A percentile compares a stretch with the other conserved stretches of the same genome.
These are phyloP conservation scores for Lithocarpus polystachyus DNA, from an alignment of 306 rosid species.

Conservation along the genomic window DNA sequence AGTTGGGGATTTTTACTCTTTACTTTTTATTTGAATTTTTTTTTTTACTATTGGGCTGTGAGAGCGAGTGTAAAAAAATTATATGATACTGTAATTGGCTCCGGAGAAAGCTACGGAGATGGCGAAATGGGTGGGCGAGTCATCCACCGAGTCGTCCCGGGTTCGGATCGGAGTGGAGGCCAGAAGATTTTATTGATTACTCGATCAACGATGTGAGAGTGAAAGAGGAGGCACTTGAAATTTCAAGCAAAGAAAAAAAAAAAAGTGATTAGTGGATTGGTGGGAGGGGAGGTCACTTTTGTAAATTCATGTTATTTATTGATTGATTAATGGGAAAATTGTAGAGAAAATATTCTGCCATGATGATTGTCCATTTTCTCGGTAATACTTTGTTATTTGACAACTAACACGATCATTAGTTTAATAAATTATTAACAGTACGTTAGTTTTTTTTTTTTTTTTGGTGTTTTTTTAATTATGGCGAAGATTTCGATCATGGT, in stretches of 20 bases:
- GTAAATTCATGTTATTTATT: slow-evolving; percentile 40
- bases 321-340: slow-evolving; percentile 31
- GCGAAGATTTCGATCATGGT: slow-evolving; percentile 31
- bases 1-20: neutral
- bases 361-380: slow-evolving; percentile 13
- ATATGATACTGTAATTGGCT: slow-evolving; percentile 10
- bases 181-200: neutral
- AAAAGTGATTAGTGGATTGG: neutral
- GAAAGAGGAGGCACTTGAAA: neutral
- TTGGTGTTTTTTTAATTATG: neutral
- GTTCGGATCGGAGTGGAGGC: slow-evolving; percentile 48
- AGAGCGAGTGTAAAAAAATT: too few species aligned
- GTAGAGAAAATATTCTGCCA: slow-evolving; percentile 31
- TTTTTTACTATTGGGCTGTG: neutral
- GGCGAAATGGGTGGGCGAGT: slow-evolving; percentile 51
- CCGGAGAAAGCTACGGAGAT: slow-evolving; percentile 66
- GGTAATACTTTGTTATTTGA: neutral
- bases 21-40: neutral
- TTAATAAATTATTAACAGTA: too few species aligned
- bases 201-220: neutral
- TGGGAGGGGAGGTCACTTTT: neutral
- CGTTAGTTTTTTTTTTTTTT: neutral
- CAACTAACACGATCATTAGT: neutral
- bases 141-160: slow-evolving; percentile 80
- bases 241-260: neutral